phyloP scores from a whole-genome alignment of 345 rosid species.

The Carallia pectinifolia region DNA sequence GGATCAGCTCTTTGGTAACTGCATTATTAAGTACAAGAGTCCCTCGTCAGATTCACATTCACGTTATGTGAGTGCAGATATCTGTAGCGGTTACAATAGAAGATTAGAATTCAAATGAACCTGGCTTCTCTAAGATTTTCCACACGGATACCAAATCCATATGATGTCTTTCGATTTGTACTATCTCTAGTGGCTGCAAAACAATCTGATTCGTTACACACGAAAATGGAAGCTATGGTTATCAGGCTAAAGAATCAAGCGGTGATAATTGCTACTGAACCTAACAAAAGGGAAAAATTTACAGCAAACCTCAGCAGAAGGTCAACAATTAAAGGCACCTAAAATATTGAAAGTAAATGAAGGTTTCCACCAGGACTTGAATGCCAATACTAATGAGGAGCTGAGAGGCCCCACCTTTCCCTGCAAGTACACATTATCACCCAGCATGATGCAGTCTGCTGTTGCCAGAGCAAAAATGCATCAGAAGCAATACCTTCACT shows the following conservation, averaged over 20 bases:
- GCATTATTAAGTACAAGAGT: constrained; percentile 19
- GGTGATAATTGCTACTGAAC: neutral
- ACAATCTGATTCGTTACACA: neutral
- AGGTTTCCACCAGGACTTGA: constrained; percentile 99
- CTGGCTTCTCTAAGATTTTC: constrained; percentile 87
- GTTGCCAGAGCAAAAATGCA: constrained; percentile 11
- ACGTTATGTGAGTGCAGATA: no score
- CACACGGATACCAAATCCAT: constrained; percentile 75
- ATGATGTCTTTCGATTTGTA: constrained; percentile 38
- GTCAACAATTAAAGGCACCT: constrained; percentile 35
- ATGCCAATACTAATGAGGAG: constrained; percentile 69
- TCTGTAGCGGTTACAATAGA: no score
- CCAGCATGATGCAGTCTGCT: neutral
- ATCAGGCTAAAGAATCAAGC: no score
- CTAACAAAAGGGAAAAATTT: neutral
- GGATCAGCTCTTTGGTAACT: constrained; percentile 96
- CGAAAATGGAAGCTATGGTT: no score
- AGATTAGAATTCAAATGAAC: constrained; percentile 25
- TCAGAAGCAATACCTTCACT: constrained; percentile 53
- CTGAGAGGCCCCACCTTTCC: constrained; percentile 80
- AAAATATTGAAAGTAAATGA: constrained; percentile 78
- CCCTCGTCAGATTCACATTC: no score
- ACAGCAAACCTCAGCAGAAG: neutral
- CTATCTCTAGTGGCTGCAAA: constrained; percentile 72
- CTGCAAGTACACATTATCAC: constrained; percentile 30